Conservation (phyloP, 179 eudicot genomes). For the Sideroxylon spinosum region DNA sequence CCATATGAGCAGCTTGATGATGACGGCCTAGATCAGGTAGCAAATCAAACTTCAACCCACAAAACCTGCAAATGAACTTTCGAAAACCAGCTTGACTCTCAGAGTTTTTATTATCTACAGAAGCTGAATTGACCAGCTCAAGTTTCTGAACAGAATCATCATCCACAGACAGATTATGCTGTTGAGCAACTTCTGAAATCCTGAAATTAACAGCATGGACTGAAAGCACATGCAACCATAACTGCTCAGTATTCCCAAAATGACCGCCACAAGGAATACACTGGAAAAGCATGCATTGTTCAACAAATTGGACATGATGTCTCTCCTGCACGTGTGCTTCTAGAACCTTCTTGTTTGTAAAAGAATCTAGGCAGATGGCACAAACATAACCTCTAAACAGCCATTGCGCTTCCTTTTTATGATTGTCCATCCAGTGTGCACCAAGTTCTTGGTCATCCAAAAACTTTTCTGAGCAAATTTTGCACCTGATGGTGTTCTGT, state of each 20-base stretch:
- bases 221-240: constrained; percentile 87
- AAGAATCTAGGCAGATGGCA: constrained; percentile 94
- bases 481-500: constrained; percentile 53
- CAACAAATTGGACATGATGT: constrained; percentile 79
- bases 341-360: constrained; percentile 77
- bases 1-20: constrained; percentile 98
- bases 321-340: constrained; percentile 91
- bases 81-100: constrained; percentile 42
- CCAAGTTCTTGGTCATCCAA: constrained; percentile 67
- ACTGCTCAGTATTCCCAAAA: constrained; percentile 76
- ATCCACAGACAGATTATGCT: constrained; percentile 13
- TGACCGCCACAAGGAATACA: constrained; percentile 87
- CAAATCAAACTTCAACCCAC: constrained; percentile 89
- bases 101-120: constrained; percentile 36
- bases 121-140: constrained; percentile 21
- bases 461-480: constrained; percentile 61
- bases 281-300: constrained; percentile 89
- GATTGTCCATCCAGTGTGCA: constrained; percentile 73
- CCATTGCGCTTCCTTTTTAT: constrained; percentile 95
- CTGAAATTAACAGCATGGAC: constrained; percentile 61
- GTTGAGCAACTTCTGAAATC: constrained; percentile 37
- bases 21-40: constrained; percentile 99
- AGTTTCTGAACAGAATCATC: constrained; percentile 31
- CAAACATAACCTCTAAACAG: constrained; percentile 92
- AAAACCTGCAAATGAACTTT: constrained; percentile 71